Base-by-base conservation (phyloP, 257 asterid species). In the Solanum appendiculatum region DNA sequence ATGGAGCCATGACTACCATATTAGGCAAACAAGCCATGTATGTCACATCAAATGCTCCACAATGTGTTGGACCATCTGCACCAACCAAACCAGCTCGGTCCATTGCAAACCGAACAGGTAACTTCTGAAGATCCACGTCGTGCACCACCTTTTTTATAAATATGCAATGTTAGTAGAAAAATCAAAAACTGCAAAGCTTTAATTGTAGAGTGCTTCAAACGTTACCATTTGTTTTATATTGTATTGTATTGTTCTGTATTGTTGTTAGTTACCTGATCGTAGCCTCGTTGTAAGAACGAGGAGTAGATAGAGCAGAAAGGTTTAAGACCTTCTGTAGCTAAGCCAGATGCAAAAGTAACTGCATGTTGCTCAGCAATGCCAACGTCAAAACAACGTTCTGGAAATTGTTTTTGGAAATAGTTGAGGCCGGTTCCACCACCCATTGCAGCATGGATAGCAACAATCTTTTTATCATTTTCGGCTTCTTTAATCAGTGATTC, bases 291-390 rank as follows among this genome's bases (percentile, higher is more conserved):
- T 16, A 95, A 89, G 90, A 95, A 94, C 2, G 98, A 88, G 8
- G 98, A 95, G 82, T 93, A 93, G 37, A 95, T 95, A 31, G 97
- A 94, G 82, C 98, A 95, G 83, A 95, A 95, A 4, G 98, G 98
- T 90, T 94, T 95, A 20, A 95, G 93, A 13, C 98, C 98, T 82
- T 93, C 98, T 4, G 94, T 80, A 63, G 98, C 97, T 89, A 95
- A 89, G 36, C 98, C 98, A 13, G 98, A 97, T 64, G 98, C 96
- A 82, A 95, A 95, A 1, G 98, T 94, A 23, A 95, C 95, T 6
- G 95, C 98, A 36, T 95, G 98, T 87, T 95, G 98, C 83, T 95
- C 98, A 5, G 98, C 98, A 48, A 95, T 95, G 36, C 98, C 98
- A 0, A 94, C 98, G 37, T 94, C 98, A 72, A 95, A 95, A 83